Evolutionary conservation across 2,329 filamentous ascomycete genomes (phyloP), one percentile per base, ranked within the genome.

Genomic region (Venturia carpophila): DNA sequence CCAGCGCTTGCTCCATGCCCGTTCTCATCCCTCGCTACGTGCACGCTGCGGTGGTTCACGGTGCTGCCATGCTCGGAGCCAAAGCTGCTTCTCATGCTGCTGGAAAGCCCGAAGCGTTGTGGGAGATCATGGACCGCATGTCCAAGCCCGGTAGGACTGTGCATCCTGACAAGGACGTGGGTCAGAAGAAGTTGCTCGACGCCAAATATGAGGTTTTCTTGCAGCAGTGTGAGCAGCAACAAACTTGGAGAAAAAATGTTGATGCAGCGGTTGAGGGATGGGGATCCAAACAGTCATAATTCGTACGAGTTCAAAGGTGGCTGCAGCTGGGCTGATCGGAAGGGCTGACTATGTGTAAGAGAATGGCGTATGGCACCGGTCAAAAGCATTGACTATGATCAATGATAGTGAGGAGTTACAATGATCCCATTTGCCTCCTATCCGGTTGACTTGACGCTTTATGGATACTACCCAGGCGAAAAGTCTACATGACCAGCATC

Each of bases 121-220:
- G 94, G 94, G 85, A 87, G 70, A 97, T 99, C 74, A 99, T 99
- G 94, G 91, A 96, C 75, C 86, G 92, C 65, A 94, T 97, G 88
- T 96, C 90, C 79, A 96, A 97, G 82, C 89, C 91, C 10, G 94
- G 93, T 41, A 90, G 88, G 71, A 84, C 92, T 61, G 88, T 97
- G 1, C 82, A 87, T 75, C 92, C 93, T 0, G 86, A 86, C 27
- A 84, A 81, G 64, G 85, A 95, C 73, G 77, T 79, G 66, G 83
- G 83, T 13, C 88, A 96, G 80, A 92, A 89, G 81, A 85, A 85
- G 73, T 78, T 99, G 69, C 79, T 99, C 63, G 82, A 89, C 70
- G 88, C 88, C 68, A 99, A 99, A 81, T 99, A 97, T 74, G 87
- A 91, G 72, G 86, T 99, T n/a, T 97, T 97, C 80, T 77, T 97